phyloP scores from a whole-genome alignment of 768 basidiomycete species.

The Russula virescens region DNA sequence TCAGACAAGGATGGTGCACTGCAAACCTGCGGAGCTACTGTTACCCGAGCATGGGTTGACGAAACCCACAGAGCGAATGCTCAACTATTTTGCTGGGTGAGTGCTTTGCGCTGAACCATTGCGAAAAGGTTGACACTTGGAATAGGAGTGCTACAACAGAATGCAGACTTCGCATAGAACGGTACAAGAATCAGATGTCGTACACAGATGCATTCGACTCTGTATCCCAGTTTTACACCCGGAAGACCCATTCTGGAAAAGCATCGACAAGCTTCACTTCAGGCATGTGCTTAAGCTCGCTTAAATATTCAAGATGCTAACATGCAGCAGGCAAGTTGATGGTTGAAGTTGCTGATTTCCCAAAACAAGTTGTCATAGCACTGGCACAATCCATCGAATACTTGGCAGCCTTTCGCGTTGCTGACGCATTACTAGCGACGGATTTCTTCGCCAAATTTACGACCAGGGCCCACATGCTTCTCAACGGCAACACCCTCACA shows the following conservation, averaged over 20 bases:
- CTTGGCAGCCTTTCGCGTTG: conserved; percentile 67
- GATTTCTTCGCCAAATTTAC: conserved; percentile 77
- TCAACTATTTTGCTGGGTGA: conserved; percentile 66
- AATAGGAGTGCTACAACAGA: conserved; percentile 27
- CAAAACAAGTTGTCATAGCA: conserved; percentile 62
- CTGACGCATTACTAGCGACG: conserved; percentile 71
- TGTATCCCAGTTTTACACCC: conserved; percentile 60
- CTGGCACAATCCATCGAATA: conserved; percentile 69
- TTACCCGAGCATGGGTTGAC: conserved; percentile 56
- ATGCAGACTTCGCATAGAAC: conserved; percentile 55
- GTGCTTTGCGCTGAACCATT: background rate
- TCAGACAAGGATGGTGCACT: conserved; percentile 83
- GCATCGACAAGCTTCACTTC: conserved; percentile 43
- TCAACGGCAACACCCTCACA: conserved; percentile 80
- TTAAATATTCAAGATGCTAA: background rate
- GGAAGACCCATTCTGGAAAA: conserved; percentile 36
- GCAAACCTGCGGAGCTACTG: conserved; percentile 76
- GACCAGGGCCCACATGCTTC: conserved; percentile 73
- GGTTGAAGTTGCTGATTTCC: conserved; percentile 58
- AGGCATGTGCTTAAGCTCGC: conserved; percentile 32
- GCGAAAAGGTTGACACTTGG: background rate
- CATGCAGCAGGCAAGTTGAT: conserved; percentile 48
- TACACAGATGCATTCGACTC: conserved; percentile 67
- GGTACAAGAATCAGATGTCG: conserved; percentile 46
- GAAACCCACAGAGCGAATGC: conserved; percentile 66